Conservation (phyloP, 768 basidiomycete genomes). For the Trametes cinnabarina region DNA sequence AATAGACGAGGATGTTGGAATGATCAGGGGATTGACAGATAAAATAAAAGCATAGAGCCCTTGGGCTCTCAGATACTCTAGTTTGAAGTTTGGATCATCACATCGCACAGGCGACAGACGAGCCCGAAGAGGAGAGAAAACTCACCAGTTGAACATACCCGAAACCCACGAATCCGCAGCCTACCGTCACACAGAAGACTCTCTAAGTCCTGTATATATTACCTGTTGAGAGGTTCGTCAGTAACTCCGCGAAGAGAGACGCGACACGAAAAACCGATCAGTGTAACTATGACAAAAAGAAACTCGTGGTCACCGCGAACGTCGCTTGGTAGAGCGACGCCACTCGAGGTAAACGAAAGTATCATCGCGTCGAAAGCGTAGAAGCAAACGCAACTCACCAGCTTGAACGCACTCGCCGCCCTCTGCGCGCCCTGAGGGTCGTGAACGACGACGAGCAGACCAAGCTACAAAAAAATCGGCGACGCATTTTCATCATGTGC, state of each 20-base stretch:
- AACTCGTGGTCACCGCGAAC: conserved; percentile 45
- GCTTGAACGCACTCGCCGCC: neutral
- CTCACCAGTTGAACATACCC: conserved; percentile 12
- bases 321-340: conserved; percentile 50
- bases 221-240: conserved; percentile 8
- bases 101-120: conserved; percentile 18
- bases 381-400: conserved; percentile 15
- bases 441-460: conserved; percentile 1
- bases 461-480: conserved; percentile 6
- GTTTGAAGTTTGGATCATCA: conserved; percentile 79
- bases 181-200: neutral
- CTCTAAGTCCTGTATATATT: neutral
- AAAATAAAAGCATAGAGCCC: conserved; percentile 67
- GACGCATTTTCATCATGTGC: conserved; percentile 14
- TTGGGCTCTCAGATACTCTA: conserved; percentile 84
- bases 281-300: conserved; percentile 93
- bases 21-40: conserved; percentile 67
- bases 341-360: conserved; percentile 46
- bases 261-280: conserved; percentile 52
- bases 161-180: neutral
- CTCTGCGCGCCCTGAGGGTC: neutral
- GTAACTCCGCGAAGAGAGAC: neutral
- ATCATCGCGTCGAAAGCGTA: conserved; percentile 59
- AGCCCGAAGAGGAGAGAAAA: conserved; percentile 1
- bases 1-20: neutral